Evolutionary conservation across 345 rosid species (phyloP).

Genomic region (Erodium maritimum): DNA sequence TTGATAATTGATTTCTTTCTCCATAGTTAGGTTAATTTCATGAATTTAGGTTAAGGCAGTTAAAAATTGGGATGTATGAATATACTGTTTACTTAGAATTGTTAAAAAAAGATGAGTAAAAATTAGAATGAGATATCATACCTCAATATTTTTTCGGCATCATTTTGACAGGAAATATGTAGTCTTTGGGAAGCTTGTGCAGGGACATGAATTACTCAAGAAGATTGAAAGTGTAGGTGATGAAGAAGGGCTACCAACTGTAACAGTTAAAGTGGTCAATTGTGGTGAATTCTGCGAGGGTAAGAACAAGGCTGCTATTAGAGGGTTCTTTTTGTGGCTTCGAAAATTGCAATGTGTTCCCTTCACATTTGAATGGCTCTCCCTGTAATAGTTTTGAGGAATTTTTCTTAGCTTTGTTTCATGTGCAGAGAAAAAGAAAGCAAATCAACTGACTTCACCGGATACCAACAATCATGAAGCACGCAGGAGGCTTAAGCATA

Average conservation of each 20-base stretch:
- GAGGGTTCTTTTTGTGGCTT: slow-evolving; percentile 1
- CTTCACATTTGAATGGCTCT: not conserved
- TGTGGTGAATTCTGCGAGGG: slow-evolving; percentile 77
- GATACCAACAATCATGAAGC: slow-evolving; percentile 30
- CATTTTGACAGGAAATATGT: slow-evolving; percentile 48
- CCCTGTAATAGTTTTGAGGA: not conserved
- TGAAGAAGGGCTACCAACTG: slow-evolving; percentile 74
- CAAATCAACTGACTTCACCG: slow-evolving; percentile 30
- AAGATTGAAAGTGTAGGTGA: slow-evolving; percentile 77
- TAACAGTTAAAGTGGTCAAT: slow-evolving; percentile 75
- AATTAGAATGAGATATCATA: not conserved
- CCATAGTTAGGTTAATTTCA: not conserved
- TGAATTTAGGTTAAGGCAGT: slow-evolving; percentile 3
- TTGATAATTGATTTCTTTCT: not conserved
- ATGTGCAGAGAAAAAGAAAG: slow-evolving; percentile 47
- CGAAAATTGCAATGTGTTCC: not conserved
- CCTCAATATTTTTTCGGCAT: not conserved
- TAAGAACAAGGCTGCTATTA: slow-evolving; percentile 3
- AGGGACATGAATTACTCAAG: slow-evolving; percentile 64
- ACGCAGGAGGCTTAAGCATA: slow-evolving; percentile 46
- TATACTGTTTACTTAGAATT: not conserved
- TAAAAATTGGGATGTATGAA: not conserved
- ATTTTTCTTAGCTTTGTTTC: not conserved
- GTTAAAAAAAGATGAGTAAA: not conserved
- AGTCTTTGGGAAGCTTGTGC: slow-evolving; percentile 87